Evolutionary conservation across 805 yeast species (phyloP).

Genomic region (Candida sakaeoensis): DNA sequence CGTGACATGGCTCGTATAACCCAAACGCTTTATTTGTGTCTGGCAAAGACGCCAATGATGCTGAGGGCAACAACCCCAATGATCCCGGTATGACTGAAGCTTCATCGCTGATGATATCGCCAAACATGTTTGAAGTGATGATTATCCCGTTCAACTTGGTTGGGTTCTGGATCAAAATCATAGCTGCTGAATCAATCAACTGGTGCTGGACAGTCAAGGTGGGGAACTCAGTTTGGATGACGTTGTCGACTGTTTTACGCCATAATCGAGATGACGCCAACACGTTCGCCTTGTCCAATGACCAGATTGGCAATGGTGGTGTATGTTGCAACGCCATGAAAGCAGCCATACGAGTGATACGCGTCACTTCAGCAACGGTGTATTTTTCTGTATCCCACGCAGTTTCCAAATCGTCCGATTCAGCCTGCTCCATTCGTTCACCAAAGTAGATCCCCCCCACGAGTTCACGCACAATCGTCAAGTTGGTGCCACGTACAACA

Average conservation of each 20-base stretch:
- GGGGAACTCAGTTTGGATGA: conserved; percentile 87
- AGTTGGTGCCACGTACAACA: conserved; percentile 85
- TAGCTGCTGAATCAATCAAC: conserved; percentile 97
- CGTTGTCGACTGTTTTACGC: conserved; percentile 89
- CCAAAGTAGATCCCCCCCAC: conserved; percentile 99
- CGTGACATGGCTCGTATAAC: conserved; percentile 97
- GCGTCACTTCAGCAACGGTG: conserved; percentile 85
- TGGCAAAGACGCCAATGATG: conserved; percentile 95
- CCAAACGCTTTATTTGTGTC: conserved; percentile 94
- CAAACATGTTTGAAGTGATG: conserved; percentile 94
- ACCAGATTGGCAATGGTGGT: conserved; percentile 96
- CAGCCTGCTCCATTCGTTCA: conserved; percentile 88
- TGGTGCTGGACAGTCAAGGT: conserved; percentile 85
- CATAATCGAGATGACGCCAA: conserved; percentile 94
- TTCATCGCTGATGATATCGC: conserved; percentile 97
- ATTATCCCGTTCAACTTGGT: conserved; percentile 88
- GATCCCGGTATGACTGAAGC: conserved; percentile 98
- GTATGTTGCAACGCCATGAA: conserved; percentile 87
- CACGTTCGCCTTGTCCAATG: conserved; percentile 95
- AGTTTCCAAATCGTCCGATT: conserved; percentile 54
- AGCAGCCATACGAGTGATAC: conserved; percentile 98
- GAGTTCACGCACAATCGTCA: conserved; percentile 90
- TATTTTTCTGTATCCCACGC: conserved; percentile 95
- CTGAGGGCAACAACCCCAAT: conserved; percentile 90
- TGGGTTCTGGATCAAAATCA: conserved; percentile 92